These are phyloP conservation scores for Cinchona pubescens DNA, from an alignment of 257 asterid genomes.

Conservation along the genomic window DNA sequence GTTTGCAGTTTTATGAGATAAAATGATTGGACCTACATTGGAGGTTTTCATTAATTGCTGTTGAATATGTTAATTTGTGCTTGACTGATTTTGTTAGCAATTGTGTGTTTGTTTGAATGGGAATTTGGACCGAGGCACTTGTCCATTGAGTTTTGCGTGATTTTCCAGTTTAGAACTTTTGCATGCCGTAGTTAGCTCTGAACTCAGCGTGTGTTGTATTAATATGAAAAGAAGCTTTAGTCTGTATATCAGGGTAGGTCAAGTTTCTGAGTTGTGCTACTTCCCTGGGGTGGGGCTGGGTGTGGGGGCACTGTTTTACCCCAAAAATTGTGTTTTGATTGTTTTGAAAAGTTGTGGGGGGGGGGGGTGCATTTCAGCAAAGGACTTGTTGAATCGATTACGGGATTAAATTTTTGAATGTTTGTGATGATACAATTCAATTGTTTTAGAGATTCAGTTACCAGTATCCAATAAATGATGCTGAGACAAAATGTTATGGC, in stretches of 20 bases:
- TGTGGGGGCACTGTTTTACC: background rate
- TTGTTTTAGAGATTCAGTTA: background rate
- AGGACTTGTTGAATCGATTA: background rate
- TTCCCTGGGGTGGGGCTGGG: background rate
- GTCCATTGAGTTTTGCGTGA: background rate
- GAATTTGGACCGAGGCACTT: slow-evolving; percentile 1
- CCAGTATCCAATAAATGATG: background rate
- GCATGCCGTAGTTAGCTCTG: slow-evolving; percentile 2
- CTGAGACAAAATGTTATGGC: background rate
- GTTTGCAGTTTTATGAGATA: no score
- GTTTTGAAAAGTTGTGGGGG: background rate
- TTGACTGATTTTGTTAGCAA: background rate
- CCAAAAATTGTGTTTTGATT: background rate
- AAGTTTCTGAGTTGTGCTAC: background rate
- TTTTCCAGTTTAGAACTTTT: background rate
- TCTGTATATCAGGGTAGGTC: background rate
- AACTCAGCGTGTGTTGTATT: background rate
- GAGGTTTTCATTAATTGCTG: background rate
- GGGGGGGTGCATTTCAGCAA: no score
- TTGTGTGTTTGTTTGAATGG: background rate
- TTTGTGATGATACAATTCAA: background rate
- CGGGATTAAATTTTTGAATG: background rate
- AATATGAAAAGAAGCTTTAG: no score
- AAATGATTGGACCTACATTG: background rate
- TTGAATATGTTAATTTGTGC: background rate